phyloP scores from a whole-genome alignment of 805 yeast species.

The Kluyveromyces starmeri region DNA sequence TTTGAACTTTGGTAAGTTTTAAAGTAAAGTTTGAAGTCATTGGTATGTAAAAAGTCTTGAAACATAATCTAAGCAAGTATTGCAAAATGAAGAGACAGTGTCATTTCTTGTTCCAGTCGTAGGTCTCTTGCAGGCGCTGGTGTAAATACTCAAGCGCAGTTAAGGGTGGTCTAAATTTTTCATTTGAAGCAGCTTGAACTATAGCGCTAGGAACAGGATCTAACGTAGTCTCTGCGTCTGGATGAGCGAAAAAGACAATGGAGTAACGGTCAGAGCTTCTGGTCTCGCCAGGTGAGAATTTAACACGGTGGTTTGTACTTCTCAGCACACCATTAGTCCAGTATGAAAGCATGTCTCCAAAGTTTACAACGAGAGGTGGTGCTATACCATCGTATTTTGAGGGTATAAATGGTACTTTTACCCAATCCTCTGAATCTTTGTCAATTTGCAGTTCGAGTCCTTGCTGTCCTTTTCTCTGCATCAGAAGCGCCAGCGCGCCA shows the following conservation, averaged over 20 bases:
- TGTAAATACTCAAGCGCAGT: constrained; percentile 63
- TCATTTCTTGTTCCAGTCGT: constrained; percentile 17
- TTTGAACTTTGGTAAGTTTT: too few species aligned
- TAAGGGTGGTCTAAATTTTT: constrained; percentile 35
- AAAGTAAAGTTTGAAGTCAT: not conserved
- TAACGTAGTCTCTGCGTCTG: constrained; percentile 52
- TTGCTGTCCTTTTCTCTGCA: constrained; percentile 62
- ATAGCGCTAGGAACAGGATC: constrained; percentile 62
- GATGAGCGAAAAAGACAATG: constrained; percentile 72
- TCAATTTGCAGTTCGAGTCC: constrained; percentile 37
- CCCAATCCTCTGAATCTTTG: constrained; percentile 41
- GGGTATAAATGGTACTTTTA: constrained; percentile 53
- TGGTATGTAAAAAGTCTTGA: not conserved
- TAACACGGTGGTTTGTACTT: constrained; percentile 67
- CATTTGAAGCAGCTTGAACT: constrained; percentile 41
- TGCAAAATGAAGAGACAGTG: not conserved
- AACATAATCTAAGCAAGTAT: not conserved
- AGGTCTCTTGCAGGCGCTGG: constrained; percentile 58
- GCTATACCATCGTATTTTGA: constrained; percentile 37
- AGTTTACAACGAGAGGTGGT: constrained; percentile 71
- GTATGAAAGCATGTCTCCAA: constrained; percentile 67
- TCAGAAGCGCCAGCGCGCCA: constrained; percentile 63
- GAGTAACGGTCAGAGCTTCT: constrained; percentile 62
- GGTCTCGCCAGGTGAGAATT: constrained; percentile 47
- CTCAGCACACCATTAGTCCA: constrained; percentile 75